Conservation (phyloP, 495 filamentous ascomycete species). For the Aspergillus funiculosus region DNA sequence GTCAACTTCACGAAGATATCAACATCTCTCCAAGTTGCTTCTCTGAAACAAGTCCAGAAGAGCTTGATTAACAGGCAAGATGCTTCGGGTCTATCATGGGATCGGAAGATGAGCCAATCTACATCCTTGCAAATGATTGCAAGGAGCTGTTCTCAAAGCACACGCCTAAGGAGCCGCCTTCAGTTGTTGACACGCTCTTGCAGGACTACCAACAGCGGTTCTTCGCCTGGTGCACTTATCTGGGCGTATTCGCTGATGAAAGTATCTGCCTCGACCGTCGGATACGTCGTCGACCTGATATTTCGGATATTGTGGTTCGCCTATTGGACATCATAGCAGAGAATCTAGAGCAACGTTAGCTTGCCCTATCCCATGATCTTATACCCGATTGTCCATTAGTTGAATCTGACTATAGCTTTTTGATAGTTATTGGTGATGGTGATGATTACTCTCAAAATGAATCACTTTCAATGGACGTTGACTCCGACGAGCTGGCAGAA, state of each 20-base stretch:
- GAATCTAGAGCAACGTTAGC: neutral
- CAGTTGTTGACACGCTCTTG: neutral
- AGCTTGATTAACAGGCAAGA: too few relatives aligned
- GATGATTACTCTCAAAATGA: neutral
- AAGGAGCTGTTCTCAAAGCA: neutral
- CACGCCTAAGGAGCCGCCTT: too few relatives aligned
- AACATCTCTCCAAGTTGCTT: too few relatives aligned
- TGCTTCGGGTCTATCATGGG: too few relatives aligned
- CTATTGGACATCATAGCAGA: slow-evolving; percentile 3
- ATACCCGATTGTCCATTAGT: too few relatives aligned
- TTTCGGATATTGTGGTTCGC: slow-evolving; percentile 7
- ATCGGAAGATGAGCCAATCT: slow-evolving; percentile 7
- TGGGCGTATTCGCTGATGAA: slow-evolving; percentile 7
- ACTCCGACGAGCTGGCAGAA: neutral
- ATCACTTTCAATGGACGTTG: neutral
- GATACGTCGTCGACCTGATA: slow-evolving; percentile 1
- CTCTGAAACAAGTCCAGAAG: too few relatives aligned
- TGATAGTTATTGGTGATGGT: neutral
- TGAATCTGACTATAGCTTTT: neutral
- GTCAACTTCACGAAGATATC: too few relatives aligned
- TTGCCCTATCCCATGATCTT: neutral
- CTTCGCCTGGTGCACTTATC: neutral
- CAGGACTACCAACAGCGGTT: slow-evolving; percentile 4
- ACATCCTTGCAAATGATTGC: slow-evolving; percentile 2
- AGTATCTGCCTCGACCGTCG: slow-evolving; percentile 4